phyloP scores from a whole-genome alignment of 345 rosid genomes.

The Citrus trifoliata region DNA sequence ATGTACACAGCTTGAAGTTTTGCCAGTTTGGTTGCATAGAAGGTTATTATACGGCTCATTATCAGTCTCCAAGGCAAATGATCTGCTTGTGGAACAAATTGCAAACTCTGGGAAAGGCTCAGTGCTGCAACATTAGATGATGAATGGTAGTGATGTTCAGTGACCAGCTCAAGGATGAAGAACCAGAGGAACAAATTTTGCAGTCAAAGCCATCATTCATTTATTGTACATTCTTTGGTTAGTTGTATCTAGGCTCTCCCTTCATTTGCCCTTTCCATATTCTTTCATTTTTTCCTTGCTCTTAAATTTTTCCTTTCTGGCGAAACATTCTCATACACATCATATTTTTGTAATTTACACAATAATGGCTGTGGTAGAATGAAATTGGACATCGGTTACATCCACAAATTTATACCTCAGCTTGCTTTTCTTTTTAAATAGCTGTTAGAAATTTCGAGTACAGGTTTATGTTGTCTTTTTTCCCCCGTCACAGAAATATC shows the following conservation, averaged over 20 bases:
- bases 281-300: conserved; percentile 4
- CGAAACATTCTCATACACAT: neutral
- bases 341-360: neutral
- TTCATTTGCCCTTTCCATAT: conserved; percentile 3
- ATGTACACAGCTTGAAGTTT: conserved; percentile 75
- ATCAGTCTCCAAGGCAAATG: conserved; percentile 97
- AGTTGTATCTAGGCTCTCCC: conserved; percentile 12
- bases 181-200: conserved; percentile 23
- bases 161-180: neutral
- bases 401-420: neutral
- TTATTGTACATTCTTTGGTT: conserved; percentile 11
- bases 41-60: conserved; percentile 86
- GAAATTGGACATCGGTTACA: neutral
- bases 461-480: too few relatives aligned
- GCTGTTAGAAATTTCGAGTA: too few relatives aligned
- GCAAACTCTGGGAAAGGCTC: conserved; percentile 45
- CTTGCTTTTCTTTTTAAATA: neutral
- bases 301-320: neutral
- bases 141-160: neutral
- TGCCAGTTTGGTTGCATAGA: conserved; percentile 93
- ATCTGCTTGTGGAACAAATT: conserved; percentile 84
- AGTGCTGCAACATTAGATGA: conserved; percentile 93
- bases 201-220: conserved; percentile 12
- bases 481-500: too few relatives aligned
- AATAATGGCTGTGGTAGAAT: neutral